These are phyloP conservation scores for Cryptosporidium andersoni DNA, from an alignment of 169 alveolate species.

Conservation along the genomic window DNA sequence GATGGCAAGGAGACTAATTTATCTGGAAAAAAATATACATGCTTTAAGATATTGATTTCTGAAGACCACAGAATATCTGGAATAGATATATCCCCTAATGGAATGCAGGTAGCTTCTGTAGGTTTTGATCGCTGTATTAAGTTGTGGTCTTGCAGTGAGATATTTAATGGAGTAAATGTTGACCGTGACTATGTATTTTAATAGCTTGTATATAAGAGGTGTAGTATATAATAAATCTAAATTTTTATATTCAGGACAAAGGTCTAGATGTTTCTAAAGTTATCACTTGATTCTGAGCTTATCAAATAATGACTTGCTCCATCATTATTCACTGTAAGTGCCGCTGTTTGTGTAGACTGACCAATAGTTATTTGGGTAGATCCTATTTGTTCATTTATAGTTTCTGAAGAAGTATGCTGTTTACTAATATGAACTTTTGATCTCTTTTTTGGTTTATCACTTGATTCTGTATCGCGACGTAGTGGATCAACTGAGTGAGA, in stretches of 20 bases:
- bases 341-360: conserved; percentile 8
- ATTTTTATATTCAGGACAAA: too few relatives aligned
- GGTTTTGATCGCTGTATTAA: conserved; percentile 54
- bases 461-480: conserved; percentile 21
- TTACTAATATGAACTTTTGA: background rate
- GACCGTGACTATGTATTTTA: too few relatives aligned
- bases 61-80: conserved; percentile 51
- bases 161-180: too few relatives aligned
- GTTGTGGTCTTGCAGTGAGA: conserved; percentile 31
- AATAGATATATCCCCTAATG: conserved; percentile 36
- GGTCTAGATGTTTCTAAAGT: too few relatives aligned
- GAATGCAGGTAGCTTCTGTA: conserved; percentile 19
- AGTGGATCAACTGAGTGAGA: background rate
- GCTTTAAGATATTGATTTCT: conserved; percentile 12
- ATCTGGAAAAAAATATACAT: background rate
- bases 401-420: conserved; percentile 9
- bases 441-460: conserved; percentile 47
- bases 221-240: too few relatives aligned
- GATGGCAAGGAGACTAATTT: background rate
- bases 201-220: too few relatives aligned
- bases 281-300: too few relatives aligned
- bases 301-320: background rate
- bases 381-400: background rate
- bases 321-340: background rate
- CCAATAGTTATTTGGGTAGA: background rate